These are phyloP conservation scores for Physcomitrellopsis africana DNA, from an alignment of 225 moss, liverwort and hornwort genomes.

Conservation along the genomic window DNA sequence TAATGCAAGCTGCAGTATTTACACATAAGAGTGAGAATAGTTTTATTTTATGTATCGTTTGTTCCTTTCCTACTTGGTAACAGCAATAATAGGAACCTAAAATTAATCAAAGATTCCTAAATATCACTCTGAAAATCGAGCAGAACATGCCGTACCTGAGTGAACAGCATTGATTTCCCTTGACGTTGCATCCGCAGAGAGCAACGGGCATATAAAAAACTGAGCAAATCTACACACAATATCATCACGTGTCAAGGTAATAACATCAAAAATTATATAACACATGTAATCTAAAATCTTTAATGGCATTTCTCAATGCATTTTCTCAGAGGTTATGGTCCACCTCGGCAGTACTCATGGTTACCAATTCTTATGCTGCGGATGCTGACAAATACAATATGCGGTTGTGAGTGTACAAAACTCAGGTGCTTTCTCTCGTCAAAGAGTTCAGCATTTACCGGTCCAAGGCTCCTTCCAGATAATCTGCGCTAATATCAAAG, in stretches of 20 bases:
- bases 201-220: slow-evolving; percentile 93
- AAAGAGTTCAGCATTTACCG: slow-evolving; percentile 53
- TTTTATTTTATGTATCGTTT: background rate
- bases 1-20: slow-evolving; percentile 17
- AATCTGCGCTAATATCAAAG: slow-evolving; percentile 94
- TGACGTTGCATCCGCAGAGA: slow-evolving; percentile 92
- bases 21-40: background rate
- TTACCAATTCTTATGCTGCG: background rate
- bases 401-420: background rate
- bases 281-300: slow-evolving; percentile 13
- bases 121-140: background rate
- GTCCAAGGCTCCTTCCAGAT: slow-evolving; percentile 89
- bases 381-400: background rate
- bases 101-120: background rate
- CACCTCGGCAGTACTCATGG: slow-evolving; percentile 1
- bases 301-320: slow-evolving; percentile 17
- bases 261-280: slow-evolving; percentile 17
- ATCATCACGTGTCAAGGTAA: slow-evolving; percentile 22
- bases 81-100: background rate
- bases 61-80: slow-evolving; percentile 9
- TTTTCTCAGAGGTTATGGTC: background rate
- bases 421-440: slow-evolving; percentile 23
- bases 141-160: slow-evolving; percentile 56
- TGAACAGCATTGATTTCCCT: slow-evolving; percentile 95
- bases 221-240: slow-evolving; percentile 82